Percentiles rank a stretch among this genome's conserved stretches.
Evolutionary conservation across 768 basidiomycete species (phyloP).

Genomic region (Boletus rex-veris): DNA sequence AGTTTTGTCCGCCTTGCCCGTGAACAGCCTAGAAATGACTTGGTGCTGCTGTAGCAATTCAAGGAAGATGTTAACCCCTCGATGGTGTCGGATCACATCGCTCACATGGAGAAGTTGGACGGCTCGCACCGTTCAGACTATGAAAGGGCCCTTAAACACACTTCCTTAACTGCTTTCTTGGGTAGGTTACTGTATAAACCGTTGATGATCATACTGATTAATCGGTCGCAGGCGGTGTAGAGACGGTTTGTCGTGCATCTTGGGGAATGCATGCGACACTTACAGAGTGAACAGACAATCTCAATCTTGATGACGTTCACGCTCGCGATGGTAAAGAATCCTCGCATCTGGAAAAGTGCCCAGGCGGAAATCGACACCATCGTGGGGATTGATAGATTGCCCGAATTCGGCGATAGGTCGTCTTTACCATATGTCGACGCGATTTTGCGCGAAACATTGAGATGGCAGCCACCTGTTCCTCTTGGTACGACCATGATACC

Average conservation of each 20-base stretch:
- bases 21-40: background rate
- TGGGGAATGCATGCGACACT: background rate
- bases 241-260: background rate
- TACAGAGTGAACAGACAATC: background rate
- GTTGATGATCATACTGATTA: background rate
- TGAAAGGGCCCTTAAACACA: background rate
- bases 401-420: background rate
- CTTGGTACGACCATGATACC: background rate
- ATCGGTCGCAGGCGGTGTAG: background rate
- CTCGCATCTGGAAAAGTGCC: background rate
- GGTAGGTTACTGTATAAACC: background rate
- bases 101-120: background rate
- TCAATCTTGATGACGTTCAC: background rate
- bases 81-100: background rate
- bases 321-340: background rate
- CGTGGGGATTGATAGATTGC: background rate
- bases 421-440: background rate
- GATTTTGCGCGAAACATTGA: background rate
- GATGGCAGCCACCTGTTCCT: background rate
- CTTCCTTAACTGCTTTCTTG: background rate
- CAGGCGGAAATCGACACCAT: background rate
- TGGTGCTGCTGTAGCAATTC: background rate
- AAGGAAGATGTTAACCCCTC: background rate
- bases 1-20: background rate
- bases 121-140: background rate